phyloP scores from a whole-genome alignment of 2,329 filamentous ascomycete genomes.

The Pseudocercospora vitis region DNA sequence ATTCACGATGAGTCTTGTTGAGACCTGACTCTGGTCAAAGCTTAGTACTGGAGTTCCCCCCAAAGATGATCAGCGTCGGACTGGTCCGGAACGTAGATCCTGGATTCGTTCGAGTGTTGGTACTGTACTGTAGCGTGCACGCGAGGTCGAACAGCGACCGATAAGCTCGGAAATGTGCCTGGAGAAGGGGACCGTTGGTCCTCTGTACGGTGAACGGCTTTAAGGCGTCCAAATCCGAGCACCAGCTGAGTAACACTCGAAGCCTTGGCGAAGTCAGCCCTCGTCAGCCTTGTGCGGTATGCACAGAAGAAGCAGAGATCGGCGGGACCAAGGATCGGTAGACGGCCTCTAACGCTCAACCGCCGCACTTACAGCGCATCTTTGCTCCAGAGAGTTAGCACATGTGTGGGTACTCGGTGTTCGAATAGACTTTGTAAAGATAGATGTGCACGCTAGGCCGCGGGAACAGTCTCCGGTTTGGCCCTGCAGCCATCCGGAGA shows the following conservation, averaged over 20 bases:
- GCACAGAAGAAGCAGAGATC: too few species aligned
- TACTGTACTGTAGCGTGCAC: background rate
- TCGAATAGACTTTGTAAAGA: too few species aligned
- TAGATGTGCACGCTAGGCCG: too few species aligned
- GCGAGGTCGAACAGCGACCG: background rate
- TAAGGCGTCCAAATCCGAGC: background rate
- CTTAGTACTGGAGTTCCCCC: background rate
- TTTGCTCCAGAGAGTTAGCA: too few species aligned
- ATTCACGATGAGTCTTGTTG: background rate
- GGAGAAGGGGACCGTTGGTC: background rate
- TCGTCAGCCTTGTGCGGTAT: background rate
- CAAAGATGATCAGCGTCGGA: background rate
- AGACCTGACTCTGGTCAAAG: background rate
- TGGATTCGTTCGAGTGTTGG: background rate
- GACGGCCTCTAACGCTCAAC: too few species aligned
- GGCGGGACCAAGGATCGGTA: background rate
- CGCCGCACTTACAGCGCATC: too few species aligned
- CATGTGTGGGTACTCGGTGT: too few species aligned
- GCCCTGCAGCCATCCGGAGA: too few species aligned
- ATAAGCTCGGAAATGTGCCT: background rate
- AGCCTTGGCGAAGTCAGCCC: background rate
- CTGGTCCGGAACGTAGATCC: background rate
- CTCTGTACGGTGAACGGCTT: background rate
- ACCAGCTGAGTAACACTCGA: background rate
- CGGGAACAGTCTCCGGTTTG: too few species aligned